A percentile compares a stretch with the other conserved stretches of the same genome.
Conservation (phyloP, 2,329 filamentous ascomycete genomes). For the Fusarium miscanthi region DNA sequence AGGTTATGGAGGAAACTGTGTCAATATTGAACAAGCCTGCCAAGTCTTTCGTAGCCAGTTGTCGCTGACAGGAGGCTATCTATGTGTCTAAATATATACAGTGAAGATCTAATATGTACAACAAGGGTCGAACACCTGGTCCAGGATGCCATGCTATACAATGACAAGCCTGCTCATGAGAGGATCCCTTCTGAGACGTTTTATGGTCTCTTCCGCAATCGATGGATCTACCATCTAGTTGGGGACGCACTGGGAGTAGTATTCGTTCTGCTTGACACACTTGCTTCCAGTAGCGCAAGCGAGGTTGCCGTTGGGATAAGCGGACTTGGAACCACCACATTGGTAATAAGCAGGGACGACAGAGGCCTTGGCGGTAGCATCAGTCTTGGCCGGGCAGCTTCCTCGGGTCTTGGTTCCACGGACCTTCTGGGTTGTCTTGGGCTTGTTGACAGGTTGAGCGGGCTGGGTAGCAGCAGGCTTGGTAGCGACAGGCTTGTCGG, state of each 20-base stretch:
- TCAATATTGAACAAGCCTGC: slow-evolving; percentile 17
- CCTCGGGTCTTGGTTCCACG: slow-evolving; percentile 23
- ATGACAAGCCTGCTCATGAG: slow-evolving; percentile 16
- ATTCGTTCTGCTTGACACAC: slow-evolving; percentile 42
- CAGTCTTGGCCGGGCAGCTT: slow-evolving; percentile 30
- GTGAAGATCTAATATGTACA: slow-evolving; percentile 31
- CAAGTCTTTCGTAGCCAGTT: slow-evolving; percentile 18
- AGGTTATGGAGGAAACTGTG: neutral
- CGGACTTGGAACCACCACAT: slow-evolving; percentile 39
- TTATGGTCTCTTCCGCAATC: neutral
- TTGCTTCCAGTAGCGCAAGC: slow-evolving; percentile 38
- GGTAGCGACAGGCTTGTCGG: neutral
- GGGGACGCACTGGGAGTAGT: slow-evolving; percentile 42
- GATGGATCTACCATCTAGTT: slow-evolving; percentile 33
- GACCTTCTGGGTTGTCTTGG: slow-evolving; percentile 21
- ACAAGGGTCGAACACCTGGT: slow-evolving; percentile 30
- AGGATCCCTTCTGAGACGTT: neutral
- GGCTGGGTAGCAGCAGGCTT: slow-evolving; percentile 16
- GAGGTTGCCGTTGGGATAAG: slow-evolving; percentile 38
- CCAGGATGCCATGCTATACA: slow-evolving; percentile 22
- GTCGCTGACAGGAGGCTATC: slow-evolving; percentile 13
- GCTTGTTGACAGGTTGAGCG: slow-evolving; percentile 8
- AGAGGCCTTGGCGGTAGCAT: slow-evolving; percentile 23
- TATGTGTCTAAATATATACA: slow-evolving; percentile 37
- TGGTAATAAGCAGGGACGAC: slow-evolving; percentile 32